Conservation (phyloP, 2,329 filamentous ascomycete genomes). For the Tricladium varicosporioides region DNA sequence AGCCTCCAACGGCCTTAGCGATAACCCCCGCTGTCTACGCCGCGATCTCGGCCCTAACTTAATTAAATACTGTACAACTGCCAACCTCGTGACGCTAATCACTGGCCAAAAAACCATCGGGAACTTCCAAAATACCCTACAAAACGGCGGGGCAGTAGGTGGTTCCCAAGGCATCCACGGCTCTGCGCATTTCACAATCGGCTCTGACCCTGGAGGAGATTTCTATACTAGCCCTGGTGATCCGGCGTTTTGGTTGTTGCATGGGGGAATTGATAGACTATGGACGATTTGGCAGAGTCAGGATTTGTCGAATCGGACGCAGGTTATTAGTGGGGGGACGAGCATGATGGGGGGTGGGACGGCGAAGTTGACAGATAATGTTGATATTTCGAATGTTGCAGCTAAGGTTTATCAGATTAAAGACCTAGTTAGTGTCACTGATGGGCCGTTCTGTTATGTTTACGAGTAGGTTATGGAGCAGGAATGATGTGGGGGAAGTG, state of each 20-base stretch:
- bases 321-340: conserved; percentile 19
- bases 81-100: conserved; percentile 38
- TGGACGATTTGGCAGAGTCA: conserved; percentile 48
- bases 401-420: conserved; percentile 12
- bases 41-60: conserved; percentile 39
- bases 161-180: conserved; percentile 37
- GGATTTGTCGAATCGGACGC: conserved; percentile 30
- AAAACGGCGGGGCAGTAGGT: conserved; percentile 27
- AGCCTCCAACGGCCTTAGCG: conserved; percentile 28
- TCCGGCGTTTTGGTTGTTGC: conserved; percentile 44
- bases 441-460: conserved; percentile 44
- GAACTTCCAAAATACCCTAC: conserved; percentile 46
- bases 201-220: conserved; percentile 43
- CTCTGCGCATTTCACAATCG: conserved; percentile 40
- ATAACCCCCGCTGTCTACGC: conserved; percentile 42
- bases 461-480: too few relatives aligned
- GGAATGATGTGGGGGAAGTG: too few relatives aligned
- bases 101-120: conserved; percentile 32
- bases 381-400: conserved; percentile 8
- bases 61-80: conserved; percentile 37
- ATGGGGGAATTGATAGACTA: conserved; percentile 43
- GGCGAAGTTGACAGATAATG: conserved; percentile 16
- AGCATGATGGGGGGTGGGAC: conserved; percentile 17
- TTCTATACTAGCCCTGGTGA: conserved; percentile 43
- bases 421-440: conserved; percentile 38